phyloP scores from a whole-genome alignment of 805 yeast genomes.

The Yamadazyma philogaea region DNA sequence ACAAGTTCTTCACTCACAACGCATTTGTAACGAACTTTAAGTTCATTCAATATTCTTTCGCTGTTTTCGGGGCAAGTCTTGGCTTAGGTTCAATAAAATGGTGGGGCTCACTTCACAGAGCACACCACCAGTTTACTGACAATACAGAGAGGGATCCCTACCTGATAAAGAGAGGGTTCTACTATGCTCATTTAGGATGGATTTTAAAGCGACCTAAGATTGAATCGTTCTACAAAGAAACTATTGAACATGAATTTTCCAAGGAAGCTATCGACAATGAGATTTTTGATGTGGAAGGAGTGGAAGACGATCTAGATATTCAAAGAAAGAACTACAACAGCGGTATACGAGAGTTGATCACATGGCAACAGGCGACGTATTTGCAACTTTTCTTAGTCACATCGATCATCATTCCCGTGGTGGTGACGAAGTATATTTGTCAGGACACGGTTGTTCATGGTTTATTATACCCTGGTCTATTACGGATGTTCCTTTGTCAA shows the following conservation, averaged over 20 bases:
- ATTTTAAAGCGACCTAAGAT: conserved; percentile 58
- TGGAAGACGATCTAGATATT: conserved; percentile 30
- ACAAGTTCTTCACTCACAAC: conserved; percentile 41
- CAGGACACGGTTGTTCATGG: conserved; percentile 34
- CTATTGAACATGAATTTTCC: conserved; percentile 38
- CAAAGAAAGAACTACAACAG: conserved; percentile 17
- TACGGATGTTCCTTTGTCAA: conserved; percentile 70
- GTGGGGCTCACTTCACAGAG: conserved; percentile 84
- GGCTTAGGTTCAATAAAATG: conserved; percentile 74
- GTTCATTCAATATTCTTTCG: conserved; percentile 47
- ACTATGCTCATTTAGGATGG: conserved; percentile 90
- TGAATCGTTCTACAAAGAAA: conserved; percentile 28
- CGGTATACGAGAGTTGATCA: conserved; percentile 21
- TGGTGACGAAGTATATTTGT: conserved; percentile 23
- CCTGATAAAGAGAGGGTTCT: conserved; percentile 73
- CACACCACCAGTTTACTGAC: conserved; percentile 80
- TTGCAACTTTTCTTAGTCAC: conserved; percentile 27
- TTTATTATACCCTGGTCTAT: conserved; percentile 66
- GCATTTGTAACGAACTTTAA: conserved; percentile 27
- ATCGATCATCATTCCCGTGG: conserved; percentile 28
- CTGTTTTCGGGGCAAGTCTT: conserved; percentile 65
- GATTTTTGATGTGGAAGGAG: conserved; percentile 8
- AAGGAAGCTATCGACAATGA: conserved; percentile 13
- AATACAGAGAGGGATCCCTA: conserved; percentile 91
- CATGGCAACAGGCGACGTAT: conserved; percentile 36